Percentiles rank a stretch among this genome's conserved stretches.
These are phyloP conservation scores for Sporothrix brasiliensis DNA, from an alignment of 2,329 filamentous ascomycete species.

Conservation along the genomic window DNA sequence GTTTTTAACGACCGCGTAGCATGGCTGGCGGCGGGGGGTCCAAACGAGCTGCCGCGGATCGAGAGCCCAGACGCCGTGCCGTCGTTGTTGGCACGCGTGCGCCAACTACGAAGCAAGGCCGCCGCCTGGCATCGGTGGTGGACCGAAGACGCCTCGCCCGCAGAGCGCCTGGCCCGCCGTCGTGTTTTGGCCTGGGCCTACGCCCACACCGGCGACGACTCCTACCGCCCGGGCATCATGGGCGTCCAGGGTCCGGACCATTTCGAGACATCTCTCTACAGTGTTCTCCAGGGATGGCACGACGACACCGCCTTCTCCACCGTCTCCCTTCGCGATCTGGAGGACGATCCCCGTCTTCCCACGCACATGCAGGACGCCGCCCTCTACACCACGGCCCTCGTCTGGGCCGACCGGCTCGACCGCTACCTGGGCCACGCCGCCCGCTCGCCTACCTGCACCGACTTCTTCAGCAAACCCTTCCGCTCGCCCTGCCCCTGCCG, in stretches of 20 bases:
- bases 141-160: slow-evolving; percentile 18
- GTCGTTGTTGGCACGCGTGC: slow-evolving; percentile 31
- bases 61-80: slow-evolving; percentile 31
- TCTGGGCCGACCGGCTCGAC: slow-evolving; percentile 35
- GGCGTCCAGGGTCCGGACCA: slow-evolving; percentile 35
- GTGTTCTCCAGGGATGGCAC: background rate
- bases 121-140: slow-evolving; percentile 34
- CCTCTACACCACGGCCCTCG: slow-evolving; percentile 35
- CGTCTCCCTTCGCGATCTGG: background rate
- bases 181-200: slow-evolving; percentile 35
- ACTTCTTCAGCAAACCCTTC: slow-evolving; percentile 36
- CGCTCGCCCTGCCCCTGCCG: slow-evolving; percentile 34
- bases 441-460: slow-evolving; percentile 29
- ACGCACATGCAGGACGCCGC: slow-evolving; percentile 35
- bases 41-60: slow-evolving; percentile 18
- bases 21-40: slow-evolving; percentile 31
- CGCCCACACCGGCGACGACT: slow-evolving; percentile 29
- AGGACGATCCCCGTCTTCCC: background rate
- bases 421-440: slow-evolving; percentile 35
- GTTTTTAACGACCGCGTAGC: slow-evolving; percentile 33
- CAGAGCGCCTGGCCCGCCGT: slow-evolving; percentile 14
- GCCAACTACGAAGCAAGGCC: background rate
- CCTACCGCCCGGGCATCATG: slow-evolving; percentile 35
- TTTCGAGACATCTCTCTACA: slow-evolving; percentile 29
- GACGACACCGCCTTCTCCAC: slow-evolving; percentile 31